These are phyloP conservation scores for Trichoderma pleuroti DNA, from an alignment of 2,329 filamentous ascomycete species.

Conservation along the genomic window DNA sequence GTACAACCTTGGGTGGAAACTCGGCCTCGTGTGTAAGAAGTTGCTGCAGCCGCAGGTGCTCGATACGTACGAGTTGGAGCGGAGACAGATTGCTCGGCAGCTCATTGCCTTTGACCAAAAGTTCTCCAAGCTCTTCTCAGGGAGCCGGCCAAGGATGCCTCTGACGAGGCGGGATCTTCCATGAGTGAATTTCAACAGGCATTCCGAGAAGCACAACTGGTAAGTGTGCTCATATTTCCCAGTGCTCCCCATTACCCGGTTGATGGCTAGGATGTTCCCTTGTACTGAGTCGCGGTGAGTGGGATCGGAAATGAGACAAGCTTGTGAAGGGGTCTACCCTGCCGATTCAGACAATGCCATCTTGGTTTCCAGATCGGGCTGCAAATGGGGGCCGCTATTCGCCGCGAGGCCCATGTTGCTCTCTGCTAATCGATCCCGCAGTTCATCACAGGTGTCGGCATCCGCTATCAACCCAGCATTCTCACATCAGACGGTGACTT, in stretches of 20 bases:
- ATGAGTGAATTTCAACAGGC: slow-evolving; percentile 61
- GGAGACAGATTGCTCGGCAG: slow-evolving; percentile 58
- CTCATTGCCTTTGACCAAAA: slow-evolving; percentile 62
- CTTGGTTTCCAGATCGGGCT: neutral
- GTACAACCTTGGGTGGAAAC: slow-evolving; percentile 54
- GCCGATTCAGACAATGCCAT: neutral
- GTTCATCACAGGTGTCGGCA: slow-evolving; percentile 22
- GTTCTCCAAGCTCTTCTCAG: slow-evolving; percentile 55
- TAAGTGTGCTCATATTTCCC: neutral
- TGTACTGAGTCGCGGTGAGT: neutral
- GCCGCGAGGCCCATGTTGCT: neutral
- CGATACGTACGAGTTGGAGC: slow-evolving; percentile 48
- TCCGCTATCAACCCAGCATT: slow-evolving; percentile 16
- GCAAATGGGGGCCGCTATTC: neutral
- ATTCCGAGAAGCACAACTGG: slow-evolving; percentile 51
- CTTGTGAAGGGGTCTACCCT: neutral
- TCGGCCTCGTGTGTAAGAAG: slow-evolving; percentile 45
- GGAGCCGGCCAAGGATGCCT: slow-evolving; percentile 55
- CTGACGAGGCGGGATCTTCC: slow-evolving; percentile 58
- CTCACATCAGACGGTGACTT: slow-evolving; percentile 13
- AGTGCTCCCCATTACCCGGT: neutral
- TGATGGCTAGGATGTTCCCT: neutral
- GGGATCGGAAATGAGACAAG: neutral
- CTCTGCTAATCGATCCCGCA: slow-evolving; percentile 41
- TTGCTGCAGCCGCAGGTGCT: slow-evolving; percentile 42